Evolutionary conservation across 2,329 filamentous ascomycete genomes (phyloP), one percentile per base, ranked within the genome.

Genomic region (Microcera coccophila): DNA sequence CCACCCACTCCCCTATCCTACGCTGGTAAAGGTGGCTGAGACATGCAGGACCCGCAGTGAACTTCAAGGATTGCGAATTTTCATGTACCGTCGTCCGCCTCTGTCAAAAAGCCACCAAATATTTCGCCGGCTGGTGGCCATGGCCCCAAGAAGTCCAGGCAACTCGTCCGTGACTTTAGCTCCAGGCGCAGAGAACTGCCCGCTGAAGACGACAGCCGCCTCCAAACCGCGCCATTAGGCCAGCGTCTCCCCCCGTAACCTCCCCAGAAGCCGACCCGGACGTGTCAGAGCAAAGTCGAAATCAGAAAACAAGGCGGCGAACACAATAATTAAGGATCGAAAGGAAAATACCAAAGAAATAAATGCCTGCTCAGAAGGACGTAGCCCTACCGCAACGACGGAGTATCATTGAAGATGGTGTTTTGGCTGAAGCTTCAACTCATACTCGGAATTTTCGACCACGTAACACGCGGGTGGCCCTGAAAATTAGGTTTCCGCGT

Each of bases 381-480:
- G 62, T 57, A 65, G 59, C 60, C 62, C 50, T 62, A 66, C 55
- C 64, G 64, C 64, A 67, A 62, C 64, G 61, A 69, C 61, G 5
- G 45, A 53, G 51, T 49, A 33, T 28, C 36, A 42, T 41, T 37
- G 29, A 42, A 35, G 22, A 32, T 46, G 29, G 4, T 15, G 29
- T 36, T 39, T 28, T 21, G 17, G 32, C 35, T 26, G 42, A 36
- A 22, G 24, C 18, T 32, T 36, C 40, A 32, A 37, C 41, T 36
- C 33, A 29, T 29, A 46, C 48, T 54, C 41, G 39, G 39, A 34
- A 49, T 45, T 44, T 32, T 38, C 48, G 42, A 45, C 42, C 44
- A 50, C 42, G 41, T 48, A 17, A 22, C 36, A 32, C 39, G 53
- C 52, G 40, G 42, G 42, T 36, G 33, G 38, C 42, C 34, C 34